Conservation (phyloP, 1,139 yeast species). For the Yamadazyma spencermartinsiae region DNA sequence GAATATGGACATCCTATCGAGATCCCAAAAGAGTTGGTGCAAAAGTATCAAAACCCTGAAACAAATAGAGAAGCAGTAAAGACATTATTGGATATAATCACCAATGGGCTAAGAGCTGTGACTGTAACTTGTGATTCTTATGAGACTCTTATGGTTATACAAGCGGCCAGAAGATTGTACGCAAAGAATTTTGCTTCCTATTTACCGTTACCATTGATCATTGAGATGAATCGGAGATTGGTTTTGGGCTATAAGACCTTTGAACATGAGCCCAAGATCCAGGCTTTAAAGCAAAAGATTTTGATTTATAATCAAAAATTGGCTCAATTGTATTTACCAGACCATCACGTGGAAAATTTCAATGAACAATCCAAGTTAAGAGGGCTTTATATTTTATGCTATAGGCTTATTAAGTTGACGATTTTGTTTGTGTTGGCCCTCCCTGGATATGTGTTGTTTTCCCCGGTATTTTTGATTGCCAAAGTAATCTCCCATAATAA, state of each 20-base stretch:
- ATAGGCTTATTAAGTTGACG: slow-evolving; percentile 54
- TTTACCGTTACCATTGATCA: slow-evolving; percentile 77
- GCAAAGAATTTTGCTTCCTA: slow-evolving; percentile 69
- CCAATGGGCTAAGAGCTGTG: slow-evolving; percentile 80
- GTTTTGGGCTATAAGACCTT: slow-evolving; percentile 76
- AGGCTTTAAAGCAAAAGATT: slow-evolving; percentile 59
- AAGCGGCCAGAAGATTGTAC: slow-evolving; percentile 89
- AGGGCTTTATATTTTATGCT: slow-evolving; percentile 48
- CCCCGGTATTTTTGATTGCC: slow-evolving; percentile 85
- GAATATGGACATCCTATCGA: slow-evolving; percentile 48
- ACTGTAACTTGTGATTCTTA: slow-evolving; percentile 92
- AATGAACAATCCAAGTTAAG: slow-evolving; percentile 41
- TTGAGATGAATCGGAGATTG: slow-evolving; percentile 86
- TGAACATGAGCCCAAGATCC: slow-evolving; percentile 70
- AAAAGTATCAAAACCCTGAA: slow-evolving; percentile 36
- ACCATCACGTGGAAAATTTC: slow-evolving; percentile 82
- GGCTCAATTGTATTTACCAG: slow-evolving; percentile 73
- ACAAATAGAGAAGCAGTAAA: slow-evolving; percentile 75
- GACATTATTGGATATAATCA: slow-evolving; percentile 67
- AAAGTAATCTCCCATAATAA: slow-evolving; percentile 69
- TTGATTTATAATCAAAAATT: slow-evolving; percentile 67
- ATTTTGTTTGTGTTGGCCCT: slow-evolving; percentile 62
- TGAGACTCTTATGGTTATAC: slow-evolving; percentile 89
- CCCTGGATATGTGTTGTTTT: slow-evolving; percentile 82
- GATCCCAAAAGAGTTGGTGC: slow-evolving; percentile 32